phyloP scores from a whole-genome alignment of 2,329 filamentous ascomycete genomes.

The Diaporthe vexans region DNA sequence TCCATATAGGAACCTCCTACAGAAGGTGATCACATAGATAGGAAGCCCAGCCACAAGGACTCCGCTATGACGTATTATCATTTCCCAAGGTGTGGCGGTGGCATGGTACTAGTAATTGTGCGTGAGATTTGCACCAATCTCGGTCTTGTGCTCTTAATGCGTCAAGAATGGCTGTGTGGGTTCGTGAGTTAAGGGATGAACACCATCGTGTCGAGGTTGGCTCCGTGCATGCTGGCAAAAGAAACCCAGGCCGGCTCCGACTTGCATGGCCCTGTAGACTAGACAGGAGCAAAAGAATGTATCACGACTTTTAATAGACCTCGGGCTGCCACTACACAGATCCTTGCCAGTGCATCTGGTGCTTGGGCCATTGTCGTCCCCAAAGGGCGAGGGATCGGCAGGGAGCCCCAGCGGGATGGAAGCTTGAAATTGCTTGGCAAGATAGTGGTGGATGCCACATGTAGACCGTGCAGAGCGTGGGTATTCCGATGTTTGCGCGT shows the following conservation, averaged over 20 bases:
- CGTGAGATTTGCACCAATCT: too few relatives aligned
- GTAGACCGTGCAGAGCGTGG: conserved; percentile 22
- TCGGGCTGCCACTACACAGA: neutral
- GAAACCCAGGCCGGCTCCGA: neutral
- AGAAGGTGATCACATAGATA: too few relatives aligned
- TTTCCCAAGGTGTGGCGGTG: too few relatives aligned
- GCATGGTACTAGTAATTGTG: too few relatives aligned
- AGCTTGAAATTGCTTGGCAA: conserved; percentile 23
- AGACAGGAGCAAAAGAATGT: neutral
- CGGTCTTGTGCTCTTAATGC: neutral
- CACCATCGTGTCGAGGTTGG: neutral
- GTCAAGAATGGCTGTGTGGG: neutral
- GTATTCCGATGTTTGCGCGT: conserved; percentile 6
- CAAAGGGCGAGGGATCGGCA: conserved; percentile 19
- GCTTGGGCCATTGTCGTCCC: conserved; percentile 15
- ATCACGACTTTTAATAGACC: neutral
- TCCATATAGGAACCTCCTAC: too few relatives aligned
- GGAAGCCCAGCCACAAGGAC: too few relatives aligned
- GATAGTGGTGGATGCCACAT: conserved; percentile 13
- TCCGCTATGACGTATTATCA: too few relatives aligned
- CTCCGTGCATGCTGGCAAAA: neutral
- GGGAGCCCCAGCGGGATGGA: conserved; percentile 6
- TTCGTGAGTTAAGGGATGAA: neutral
- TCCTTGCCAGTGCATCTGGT: conserved; percentile 2
- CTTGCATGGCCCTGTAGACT: neutral